Conservation (phyloP, 2,329 filamentous ascomycete genomes). For the Colletotrichum sp. region DNA sequence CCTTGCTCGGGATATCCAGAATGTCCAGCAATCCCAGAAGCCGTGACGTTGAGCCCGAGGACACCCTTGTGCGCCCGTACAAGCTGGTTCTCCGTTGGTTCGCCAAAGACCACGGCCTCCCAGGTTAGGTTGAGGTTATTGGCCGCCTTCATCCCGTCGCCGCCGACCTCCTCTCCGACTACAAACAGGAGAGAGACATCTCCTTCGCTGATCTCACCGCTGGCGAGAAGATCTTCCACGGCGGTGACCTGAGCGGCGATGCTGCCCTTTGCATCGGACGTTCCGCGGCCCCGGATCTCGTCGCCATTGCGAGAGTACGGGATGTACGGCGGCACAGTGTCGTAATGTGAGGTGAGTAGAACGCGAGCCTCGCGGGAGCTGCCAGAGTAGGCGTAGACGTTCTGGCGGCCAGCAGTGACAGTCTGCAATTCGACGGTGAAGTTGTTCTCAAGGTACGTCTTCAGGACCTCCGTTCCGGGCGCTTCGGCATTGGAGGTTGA, state of each 20-base stretch:
- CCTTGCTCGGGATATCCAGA: slow-evolving; percentile 93
- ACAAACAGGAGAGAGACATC: slow-evolving; percentile 69
- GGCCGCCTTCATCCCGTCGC: slow-evolving; percentile 74
- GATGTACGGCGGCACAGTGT: slow-evolving; percentile 76
- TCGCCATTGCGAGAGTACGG: slow-evolving; percentile 66
- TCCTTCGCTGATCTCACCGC: slow-evolving; percentile 42
- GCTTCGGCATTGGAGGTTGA: slow-evolving; percentile 75
- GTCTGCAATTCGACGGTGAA: slow-evolving; percentile 47
- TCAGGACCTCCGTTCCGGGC: slow-evolving; percentile 70
- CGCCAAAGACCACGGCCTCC: slow-evolving; percentile 84
- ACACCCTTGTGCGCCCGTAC: slow-evolving; percentile 93
- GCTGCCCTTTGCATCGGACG: slow-evolving; percentile 73
- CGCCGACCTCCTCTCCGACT: slow-evolving; percentile 82
- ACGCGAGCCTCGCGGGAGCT: slow-evolving; percentile 57
- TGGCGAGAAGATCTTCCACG: slow-evolving; percentile 56
- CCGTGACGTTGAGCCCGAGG: slow-evolving; percentile 68
- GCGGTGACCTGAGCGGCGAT: slow-evolving; percentile 79
- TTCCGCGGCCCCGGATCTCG: slow-evolving; percentile 73
- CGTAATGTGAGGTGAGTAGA: slow-evolving; percentile 80
- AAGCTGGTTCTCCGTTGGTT: slow-evolving; percentile 88
- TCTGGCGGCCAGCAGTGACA: slow-evolving; percentile 60
- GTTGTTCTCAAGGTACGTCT: slow-evolving; percentile 62
- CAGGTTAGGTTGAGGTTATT: slow-evolving; percentile 42
- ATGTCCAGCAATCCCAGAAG: slow-evolving; percentile 79
- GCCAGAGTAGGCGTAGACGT: slow-evolving; percentile 74